Percentiles rank a stretch among this genome's conserved stretches.
Conservation (phyloP, 768 basidiomycete species). For the Lactarius hengduanensis region DNA sequence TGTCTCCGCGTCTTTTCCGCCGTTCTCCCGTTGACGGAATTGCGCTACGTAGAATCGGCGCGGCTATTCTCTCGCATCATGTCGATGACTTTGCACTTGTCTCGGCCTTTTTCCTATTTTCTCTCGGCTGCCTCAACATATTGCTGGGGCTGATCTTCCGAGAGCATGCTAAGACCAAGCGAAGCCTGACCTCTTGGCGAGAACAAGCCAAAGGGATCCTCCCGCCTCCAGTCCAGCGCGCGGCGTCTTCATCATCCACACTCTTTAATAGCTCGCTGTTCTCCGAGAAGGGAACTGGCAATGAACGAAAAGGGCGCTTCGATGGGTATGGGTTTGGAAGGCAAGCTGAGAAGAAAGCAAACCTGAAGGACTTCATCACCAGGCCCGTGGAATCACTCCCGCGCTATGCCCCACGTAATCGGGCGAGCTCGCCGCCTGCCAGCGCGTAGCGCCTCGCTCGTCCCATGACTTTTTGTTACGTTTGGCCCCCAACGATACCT, state of each 20-base stretch:
- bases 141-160: slow-evolving; percentile 73
- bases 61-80: slow-evolving; percentile 53
- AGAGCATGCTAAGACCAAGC: slow-evolving; percentile 55
- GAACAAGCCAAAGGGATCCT: slow-evolving; percentile 30
- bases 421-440: slow-evolving; percentile 12
- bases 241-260: slow-evolving; percentile 24
- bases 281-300: slow-evolving; percentile 19
- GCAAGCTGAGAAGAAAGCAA: slow-evolving; percentile 75
- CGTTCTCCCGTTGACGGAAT: slow-evolving; percentile 7
- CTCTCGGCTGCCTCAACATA: slow-evolving; percentile 87
- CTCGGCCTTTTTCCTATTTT: slow-evolving; percentile 88
- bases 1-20: background rate
- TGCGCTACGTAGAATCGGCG: slow-evolving; percentile 40
- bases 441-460: background rate
- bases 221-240: slow-evolving; percentile 26
- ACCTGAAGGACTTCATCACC: slow-evolving; percentile 47
- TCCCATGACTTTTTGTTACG: background rate
- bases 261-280: slow-evolving; percentile 6
- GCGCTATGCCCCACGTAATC: slow-evolving; percentile 37
- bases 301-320: slow-evolving; percentile 12
- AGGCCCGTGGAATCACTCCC: slow-evolving; percentile 26
- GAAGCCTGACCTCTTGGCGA: slow-evolving; percentile 65
- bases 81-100: slow-evolving; percentile 89
- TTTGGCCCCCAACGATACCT: background rate
- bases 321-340: slow-evolving; percentile 75